Evolutionary conservation across 495 filamentous ascomycete species (phyloP).

Genomic region (Pyrenula massariospora): DNA sequence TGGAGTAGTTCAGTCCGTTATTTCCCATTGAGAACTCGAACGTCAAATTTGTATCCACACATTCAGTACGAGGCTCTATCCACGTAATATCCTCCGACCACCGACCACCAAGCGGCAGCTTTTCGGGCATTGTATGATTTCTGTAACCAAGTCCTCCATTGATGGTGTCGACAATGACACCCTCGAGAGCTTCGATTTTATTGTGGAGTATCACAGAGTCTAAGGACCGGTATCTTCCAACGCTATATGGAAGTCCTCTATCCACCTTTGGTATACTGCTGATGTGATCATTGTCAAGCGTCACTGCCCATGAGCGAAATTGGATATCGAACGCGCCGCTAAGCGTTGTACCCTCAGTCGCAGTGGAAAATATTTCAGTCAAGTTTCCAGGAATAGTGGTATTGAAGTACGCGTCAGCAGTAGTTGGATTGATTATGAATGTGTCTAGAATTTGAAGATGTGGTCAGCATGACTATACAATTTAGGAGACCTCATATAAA

Average conservation of each 20-base stretch:
- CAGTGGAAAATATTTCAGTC: neutral
- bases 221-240: conserved; percentile 10
- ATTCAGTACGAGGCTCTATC: conserved; percentile 25
- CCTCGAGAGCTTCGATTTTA: conserved; percentile 19
- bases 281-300: neutral
- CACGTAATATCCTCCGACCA: conserved; percentile 35
- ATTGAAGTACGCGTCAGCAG: neutral
- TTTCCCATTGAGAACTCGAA: neutral
- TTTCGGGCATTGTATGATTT: conserved; percentile 28
- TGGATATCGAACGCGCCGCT: neutral
- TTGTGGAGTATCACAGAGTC: conserved; percentile 19
- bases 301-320: neutral
- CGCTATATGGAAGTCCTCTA: conserved; percentile 1
- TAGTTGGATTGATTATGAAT: neutral
- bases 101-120: conserved; percentile 10
- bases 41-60: conserved; percentile 1
- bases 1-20: neutral
- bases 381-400: neutral
- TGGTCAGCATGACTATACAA: neutral
- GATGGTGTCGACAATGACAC: conserved; percentile 27
- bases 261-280: neutral
- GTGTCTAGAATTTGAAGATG: neutral
- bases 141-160: conserved; percentile 32
- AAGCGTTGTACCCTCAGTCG: neutral
- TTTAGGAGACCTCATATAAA: neutral